Percentiles rank a stretch among this genome's conserved stretches.
phyloP scores from a whole-genome alignment of 2,329 filamentous ascomycete species.

The Sporothrix sp. region DNA sequence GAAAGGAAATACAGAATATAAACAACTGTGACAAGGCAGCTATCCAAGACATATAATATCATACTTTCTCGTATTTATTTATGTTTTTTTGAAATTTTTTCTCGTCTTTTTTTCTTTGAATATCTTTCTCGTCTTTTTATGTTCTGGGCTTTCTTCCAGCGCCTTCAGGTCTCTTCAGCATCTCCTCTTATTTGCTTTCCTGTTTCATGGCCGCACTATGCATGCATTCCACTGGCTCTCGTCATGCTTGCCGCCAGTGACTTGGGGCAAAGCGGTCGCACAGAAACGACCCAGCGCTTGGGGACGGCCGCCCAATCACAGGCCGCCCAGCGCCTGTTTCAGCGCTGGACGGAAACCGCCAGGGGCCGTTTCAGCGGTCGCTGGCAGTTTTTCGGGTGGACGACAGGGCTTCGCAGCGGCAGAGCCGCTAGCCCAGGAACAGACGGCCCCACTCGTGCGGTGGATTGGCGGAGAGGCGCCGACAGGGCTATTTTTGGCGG shows the following conservation, averaged over 20 bases:
- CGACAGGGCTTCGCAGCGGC: not conserved
- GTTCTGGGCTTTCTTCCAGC: too few relatives aligned
- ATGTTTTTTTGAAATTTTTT: not conserved
- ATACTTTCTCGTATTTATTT: too few relatives aligned
- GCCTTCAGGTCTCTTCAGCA: too few relatives aligned
- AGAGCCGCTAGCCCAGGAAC: not conserved
- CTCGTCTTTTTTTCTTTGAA: not conserved
- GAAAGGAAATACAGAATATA: too few relatives aligned
- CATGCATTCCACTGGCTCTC: constrained; percentile 1
- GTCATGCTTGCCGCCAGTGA: not conserved
- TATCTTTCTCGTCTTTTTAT: too few relatives aligned
- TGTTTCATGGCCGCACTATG: constrained; percentile 6
- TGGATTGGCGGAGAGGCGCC: constrained; percentile 5
- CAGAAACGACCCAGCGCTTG: constrained; percentile 4
- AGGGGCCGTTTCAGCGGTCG: not conserved
- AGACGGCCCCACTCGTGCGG: not conserved
- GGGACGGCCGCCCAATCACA: constrained; percentile 7
- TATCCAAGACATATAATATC: too few relatives aligned
- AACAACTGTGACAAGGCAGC: too few relatives aligned
- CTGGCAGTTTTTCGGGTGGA: not conserved
- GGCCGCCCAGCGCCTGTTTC: constrained; percentile 12
- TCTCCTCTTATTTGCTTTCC: not conserved
- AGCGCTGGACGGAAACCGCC: constrained; percentile 13
- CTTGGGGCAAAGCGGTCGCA: not conserved
- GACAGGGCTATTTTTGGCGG: constrained; percentile 1